Base-by-base conservation (phyloP, 202 grass and related monocot genomes). In the Brachypodium distachyon region DNA sequence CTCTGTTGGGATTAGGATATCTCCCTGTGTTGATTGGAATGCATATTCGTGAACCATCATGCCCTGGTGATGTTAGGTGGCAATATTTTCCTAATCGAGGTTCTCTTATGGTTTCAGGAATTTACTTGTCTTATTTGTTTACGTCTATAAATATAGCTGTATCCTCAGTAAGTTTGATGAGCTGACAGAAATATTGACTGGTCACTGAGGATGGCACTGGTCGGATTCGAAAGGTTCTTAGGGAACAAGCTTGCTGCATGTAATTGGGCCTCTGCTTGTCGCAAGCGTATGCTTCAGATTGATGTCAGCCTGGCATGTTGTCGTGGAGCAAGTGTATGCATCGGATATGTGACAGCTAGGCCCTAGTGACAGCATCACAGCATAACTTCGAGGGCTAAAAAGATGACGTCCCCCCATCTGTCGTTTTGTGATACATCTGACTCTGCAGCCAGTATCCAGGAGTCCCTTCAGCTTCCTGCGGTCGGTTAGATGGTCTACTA, bases 1-100 rank as follows among this genome's bases (percentile, higher is more conserved):
- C 38, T 61, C 6, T 69, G 36, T 8, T 79, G 42, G 61, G 61
- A 56, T 79, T 69, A 78, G 29, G 44, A 69, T 63, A 34, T 16
- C 65, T 68, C 41, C 41, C 16, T 47, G 26, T 40, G 9, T 67
- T 62, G 23, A 25, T 68, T 46, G 65, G 4, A n/a, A n/a, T n/a
- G n/a, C n/a, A 4, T n/a, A 21, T 44, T 12, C 7, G n/a, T 56
- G 12, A 48, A 49, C 32, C 27, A 6, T 44, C 5, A 19, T 67
- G 47, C 26, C 17, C 32, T 70, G n/a, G 37, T 32, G 46, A 33
- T 61, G 60, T 44, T 84, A 56, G 52, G 26, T 39, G 13, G n/a
- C n/a, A n/a, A 16, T 54, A 61, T 5, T 87, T 39, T 32, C 46
- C 2, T 63, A 19, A 23, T 56, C 23, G 61, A 43, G 26, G 43